Evolutionary conservation across 1,284 basidiomycete species (phyloP).

Genomic region (Ceraceosorus bombacis): DNA sequence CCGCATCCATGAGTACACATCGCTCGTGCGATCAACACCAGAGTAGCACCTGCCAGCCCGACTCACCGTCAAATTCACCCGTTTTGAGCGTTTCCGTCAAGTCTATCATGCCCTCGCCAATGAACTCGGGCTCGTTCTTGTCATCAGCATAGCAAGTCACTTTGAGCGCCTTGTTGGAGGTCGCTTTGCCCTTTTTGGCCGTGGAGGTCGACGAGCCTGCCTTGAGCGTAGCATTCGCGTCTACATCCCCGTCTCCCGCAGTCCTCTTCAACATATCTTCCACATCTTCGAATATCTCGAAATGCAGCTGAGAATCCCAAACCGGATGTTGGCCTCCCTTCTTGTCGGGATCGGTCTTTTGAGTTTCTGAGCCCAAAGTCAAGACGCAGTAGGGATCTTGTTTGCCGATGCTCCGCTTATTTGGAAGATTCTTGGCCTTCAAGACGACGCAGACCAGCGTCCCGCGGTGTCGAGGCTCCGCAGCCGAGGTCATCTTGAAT

Average conservation of each 20-base stretch:
- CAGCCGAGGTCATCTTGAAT: too few relatives aligned
- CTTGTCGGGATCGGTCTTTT: constrained; percentile 66
- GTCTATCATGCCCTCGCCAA: constrained; percentile 82
- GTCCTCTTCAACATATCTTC: constrained; percentile 57
- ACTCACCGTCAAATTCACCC: constrained; percentile 89
- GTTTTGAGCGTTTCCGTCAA: constrained; percentile 82
- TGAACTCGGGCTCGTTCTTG: constrained; percentile 84
- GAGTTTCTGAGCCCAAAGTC: constrained; percentile 60
- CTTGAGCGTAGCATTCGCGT: background rate
- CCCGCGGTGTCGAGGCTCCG: constrained; percentile 61
- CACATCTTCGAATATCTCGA: constrained; percentile 74
- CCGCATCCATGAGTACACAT: constrained; percentile 1
- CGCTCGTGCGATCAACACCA: background rate
- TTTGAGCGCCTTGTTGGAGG: constrained; percentile 68
- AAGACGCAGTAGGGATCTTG: constrained; percentile 92
- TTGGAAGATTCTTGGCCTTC: constrained; percentile 59
- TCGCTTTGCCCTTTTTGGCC: constrained; percentile 51
- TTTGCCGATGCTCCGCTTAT: constrained; percentile 58
- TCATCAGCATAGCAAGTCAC: constrained; percentile 91
- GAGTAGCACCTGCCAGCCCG: background rate
- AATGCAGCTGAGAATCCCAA: constrained; percentile 97
- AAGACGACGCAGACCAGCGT: constrained; percentile 90
- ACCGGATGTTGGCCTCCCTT: constrained; percentile 95
- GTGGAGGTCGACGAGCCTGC: constrained; percentile 48
- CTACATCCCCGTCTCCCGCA: constrained; percentile 6